Percentiles rank a stretch among this genome's conserved stretches.
phyloP scores from a whole-genome alignment of 1,139 yeast species.

The Suhomyces bokatorum region DNA sequence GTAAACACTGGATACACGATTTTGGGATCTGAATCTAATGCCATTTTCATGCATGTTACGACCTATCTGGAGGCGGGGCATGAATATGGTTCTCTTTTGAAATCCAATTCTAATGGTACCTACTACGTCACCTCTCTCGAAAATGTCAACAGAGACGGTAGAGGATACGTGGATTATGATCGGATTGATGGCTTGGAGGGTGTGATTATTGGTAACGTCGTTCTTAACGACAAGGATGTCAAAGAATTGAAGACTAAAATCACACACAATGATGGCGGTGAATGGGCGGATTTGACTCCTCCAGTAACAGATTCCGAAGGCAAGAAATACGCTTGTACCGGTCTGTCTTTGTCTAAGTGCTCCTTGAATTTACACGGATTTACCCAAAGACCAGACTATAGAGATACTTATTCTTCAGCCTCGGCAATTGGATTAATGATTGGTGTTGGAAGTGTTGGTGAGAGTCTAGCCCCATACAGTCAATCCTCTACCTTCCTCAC shows the following conservation, averaged over 20 bases:
- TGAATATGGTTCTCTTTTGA: constrained; percentile 81
- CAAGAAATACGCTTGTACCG: constrained; percentile 54
- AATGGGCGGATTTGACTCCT: constrained; percentile 73
- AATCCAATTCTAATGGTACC: constrained; percentile 94
- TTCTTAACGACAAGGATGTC: constrained; percentile 41
- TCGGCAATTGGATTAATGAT: constrained; percentile 87
- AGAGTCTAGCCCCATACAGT: constrained; percentile 46
- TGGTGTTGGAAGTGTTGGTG: constrained; percentile 91
- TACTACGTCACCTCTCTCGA: constrained; percentile 74
- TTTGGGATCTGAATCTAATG: constrained; percentile 70
- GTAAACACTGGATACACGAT: constrained; percentile 82
- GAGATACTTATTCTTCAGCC: constrained; percentile 86
- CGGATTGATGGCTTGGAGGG: constrained; percentile 88
- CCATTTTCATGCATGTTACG: constrained; percentile 83
- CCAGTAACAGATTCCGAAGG: constrained; percentile 68
- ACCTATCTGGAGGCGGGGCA: constrained; percentile 49
- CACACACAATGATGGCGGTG: constrained; percentile 90
- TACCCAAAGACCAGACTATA: constrained; percentile 78
- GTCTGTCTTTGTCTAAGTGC: constrained; percentile 56
- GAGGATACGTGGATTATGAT: constrained; percentile 89
- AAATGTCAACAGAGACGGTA: constrained; percentile 70
- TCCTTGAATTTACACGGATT: constrained; percentile 87
- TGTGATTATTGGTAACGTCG: constrained; percentile 70
- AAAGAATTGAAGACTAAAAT: constrained; percentile 71
- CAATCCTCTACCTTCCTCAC: constrained; percentile 74